Evolutionary conservation across 169 alveolate genomes (phyloP).

Genomic region (Plasmodium vinckei): DNA sequence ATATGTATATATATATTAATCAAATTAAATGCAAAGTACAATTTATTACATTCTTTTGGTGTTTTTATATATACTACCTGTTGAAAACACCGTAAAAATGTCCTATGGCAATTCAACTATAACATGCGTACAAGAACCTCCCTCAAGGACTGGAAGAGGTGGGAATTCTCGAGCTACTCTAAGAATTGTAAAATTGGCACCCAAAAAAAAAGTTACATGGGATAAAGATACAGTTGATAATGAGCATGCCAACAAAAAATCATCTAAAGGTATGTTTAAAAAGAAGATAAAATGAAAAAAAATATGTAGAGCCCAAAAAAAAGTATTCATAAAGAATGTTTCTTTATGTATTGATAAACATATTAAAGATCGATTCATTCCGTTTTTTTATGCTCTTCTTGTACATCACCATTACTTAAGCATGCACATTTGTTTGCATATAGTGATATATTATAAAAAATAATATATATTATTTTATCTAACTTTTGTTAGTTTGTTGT

Average conservation of each 20-base stretch:
- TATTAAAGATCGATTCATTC: not conserved
- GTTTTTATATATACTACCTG: too few species aligned
- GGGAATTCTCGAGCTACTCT: constrained; percentile 42
- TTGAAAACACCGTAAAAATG: constrained; percentile 5
- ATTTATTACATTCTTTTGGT: too few species aligned
- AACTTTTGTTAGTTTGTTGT: constrained; percentile 26
- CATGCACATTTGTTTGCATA: not conserved
- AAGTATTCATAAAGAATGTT: too few species aligned
- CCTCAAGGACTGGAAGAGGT: constrained; percentile 28
- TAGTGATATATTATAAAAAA: not conserved
- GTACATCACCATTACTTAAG: not conserved
- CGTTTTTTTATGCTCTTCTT: not conserved
- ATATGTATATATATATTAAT: too few species aligned
- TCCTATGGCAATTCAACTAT: constrained; percentile 61
- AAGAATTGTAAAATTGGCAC: constrained; percentile 62
- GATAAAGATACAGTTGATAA: constrained; percentile 65
- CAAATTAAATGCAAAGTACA: too few species aligned
- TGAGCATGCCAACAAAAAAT: constrained; percentile 67
- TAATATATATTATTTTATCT: too few species aligned
- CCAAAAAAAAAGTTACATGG: constrained; percentile 70
- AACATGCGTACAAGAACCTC: constrained; percentile 60
- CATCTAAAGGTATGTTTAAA: constrained; percentile 57
- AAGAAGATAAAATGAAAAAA: not conserved
- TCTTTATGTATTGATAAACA: not conserved
- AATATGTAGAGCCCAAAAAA: not conserved